Evolutionary conservation across 192 early-diverging fungal genomes (phyloP).

Genomic region (Backusella parvicylindrica): DNA sequence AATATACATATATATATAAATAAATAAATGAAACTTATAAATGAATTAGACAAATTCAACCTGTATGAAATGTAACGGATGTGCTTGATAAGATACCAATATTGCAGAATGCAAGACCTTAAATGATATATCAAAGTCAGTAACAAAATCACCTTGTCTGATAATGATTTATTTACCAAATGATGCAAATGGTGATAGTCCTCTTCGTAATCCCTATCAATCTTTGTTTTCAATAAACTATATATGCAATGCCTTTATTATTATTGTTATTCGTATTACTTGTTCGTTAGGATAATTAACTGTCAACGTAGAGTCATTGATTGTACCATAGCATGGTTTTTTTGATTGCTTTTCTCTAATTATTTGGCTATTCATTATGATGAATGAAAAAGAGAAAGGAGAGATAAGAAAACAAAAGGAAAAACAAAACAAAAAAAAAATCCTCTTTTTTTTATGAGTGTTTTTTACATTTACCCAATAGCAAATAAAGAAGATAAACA

Average conservation of each 20-base stretch:
- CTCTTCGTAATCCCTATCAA: constrained; percentile 10
- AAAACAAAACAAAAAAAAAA: not conserved
- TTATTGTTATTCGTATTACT: no score
- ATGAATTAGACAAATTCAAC: no score
- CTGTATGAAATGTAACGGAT: constrained; percentile 30
- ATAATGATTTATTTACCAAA: constrained; percentile 16
- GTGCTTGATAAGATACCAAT: constrained; percentile 30
- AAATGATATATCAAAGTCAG: not conserved
- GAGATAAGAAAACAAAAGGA: not conserved
- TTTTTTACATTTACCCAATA: not conserved
- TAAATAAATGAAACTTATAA: not conserved
- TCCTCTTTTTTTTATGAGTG: not conserved
- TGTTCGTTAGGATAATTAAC: not conserved
- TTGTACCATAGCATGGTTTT: not conserved
- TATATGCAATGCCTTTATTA: not conserved
- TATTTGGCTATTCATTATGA: not conserved
- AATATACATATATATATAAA: not conserved
- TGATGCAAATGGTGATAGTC: constrained; percentile 16
- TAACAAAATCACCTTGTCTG: not conserved
- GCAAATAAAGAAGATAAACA: not conserved
- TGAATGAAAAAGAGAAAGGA: not conserved
- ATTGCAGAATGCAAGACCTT: constrained; percentile 31
- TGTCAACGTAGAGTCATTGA: not conserved
- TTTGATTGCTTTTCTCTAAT: not conserved
- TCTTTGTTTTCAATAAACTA: not conserved